Conservation (phyloP, 108 stramenopile genomes). For the Cyclotella cryptica region DNA sequence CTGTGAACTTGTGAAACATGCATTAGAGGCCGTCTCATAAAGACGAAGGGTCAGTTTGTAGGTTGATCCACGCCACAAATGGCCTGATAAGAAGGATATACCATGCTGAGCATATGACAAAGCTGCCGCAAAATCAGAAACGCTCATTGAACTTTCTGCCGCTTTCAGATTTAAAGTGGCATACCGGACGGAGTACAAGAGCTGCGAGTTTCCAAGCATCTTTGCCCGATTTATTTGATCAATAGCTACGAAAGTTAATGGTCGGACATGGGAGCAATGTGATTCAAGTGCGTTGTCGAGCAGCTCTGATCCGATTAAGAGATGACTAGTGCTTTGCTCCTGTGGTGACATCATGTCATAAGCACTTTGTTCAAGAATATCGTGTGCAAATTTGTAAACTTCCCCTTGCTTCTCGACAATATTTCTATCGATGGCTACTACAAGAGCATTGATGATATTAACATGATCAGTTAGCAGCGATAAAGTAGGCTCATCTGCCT, state of each 20-base stretch:
- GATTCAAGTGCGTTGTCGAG: neutral
- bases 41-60: slow-evolving; percentile 19
- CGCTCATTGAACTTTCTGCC: too few species aligned
- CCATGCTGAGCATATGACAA: slow-evolving; percentile 16
- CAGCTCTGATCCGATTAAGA: slow-evolving; percentile 14
- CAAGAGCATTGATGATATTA: neutral
- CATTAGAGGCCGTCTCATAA: slow-evolving; percentile 5
- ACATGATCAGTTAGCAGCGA: neutral
- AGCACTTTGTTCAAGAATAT: slow-evolving; percentile 7
- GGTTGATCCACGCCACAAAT: slow-evolving; percentile 3
- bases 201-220: neutral
- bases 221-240: slow-evolving; percentile 30
- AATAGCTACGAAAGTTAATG: neutral
- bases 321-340: slow-evolving; percentile 5
- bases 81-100: slow-evolving; percentile 7
- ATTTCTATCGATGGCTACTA: slow-evolving; percentile 8
- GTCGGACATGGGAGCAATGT: neutral
- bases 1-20: neutral
- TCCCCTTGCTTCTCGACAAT: slow-evolving; percentile 14
- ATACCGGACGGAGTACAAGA: neutral
- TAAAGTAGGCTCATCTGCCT: slow-evolving; percentile 13
- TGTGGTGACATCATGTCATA: neutral
- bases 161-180: too few species aligned
- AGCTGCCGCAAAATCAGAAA: slow-evolving; percentile 6
- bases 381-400: slow-evolving; percentile 24